phyloP scores from a whole-genome alignment of 2,329 filamentous ascomycete genomes.

The Verticillium tricorpus region DNA sequence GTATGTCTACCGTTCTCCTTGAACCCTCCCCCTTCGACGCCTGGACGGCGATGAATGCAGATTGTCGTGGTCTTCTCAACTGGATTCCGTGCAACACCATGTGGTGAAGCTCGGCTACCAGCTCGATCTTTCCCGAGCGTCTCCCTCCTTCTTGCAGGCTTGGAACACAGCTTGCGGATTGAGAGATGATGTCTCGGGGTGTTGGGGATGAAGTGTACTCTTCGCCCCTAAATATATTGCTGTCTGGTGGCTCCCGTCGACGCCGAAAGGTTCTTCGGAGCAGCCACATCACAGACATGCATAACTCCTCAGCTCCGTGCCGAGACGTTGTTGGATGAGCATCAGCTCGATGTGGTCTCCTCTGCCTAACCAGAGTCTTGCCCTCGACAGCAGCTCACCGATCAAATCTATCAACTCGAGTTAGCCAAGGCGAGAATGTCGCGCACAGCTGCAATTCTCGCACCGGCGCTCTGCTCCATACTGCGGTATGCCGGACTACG shows the following conservation, averaged over 20 bases:
- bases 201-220: constrained; percentile 70
- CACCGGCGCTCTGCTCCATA: constrained; percentile 72
- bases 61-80: constrained; percentile 83
- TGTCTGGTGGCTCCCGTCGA: constrained; percentile 33
- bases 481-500: constrained; percentile 63
- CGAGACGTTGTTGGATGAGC: constrained; percentile 77
- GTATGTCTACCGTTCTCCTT: constrained; percentile 42
- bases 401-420: constrained; percentile 78
- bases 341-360: background rate
- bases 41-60: constrained; percentile 55
- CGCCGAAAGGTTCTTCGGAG: constrained; percentile 21
- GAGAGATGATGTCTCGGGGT: constrained; percentile 63
- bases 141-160: constrained; percentile 52
- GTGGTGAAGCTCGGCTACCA: constrained; percentile 47
- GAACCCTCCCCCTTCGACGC: constrained; percentile 27
- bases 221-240: constrained; percentile 79
- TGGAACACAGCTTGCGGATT: constrained; percentile 41
- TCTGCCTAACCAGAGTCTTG: background rate
- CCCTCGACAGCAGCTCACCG: constrained; percentile 51
- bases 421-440: constrained; percentile 88
- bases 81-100: constrained; percentile 46
- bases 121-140: constrained; percentile 71
- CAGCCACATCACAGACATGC: constrained; percentile 37
- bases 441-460: constrained; percentile 89
- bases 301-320: constrained; percentile 44